Conservation (phyloP, 495 filamentous ascomycete species). For the Annulohypoxylon moriforme region DNA sequence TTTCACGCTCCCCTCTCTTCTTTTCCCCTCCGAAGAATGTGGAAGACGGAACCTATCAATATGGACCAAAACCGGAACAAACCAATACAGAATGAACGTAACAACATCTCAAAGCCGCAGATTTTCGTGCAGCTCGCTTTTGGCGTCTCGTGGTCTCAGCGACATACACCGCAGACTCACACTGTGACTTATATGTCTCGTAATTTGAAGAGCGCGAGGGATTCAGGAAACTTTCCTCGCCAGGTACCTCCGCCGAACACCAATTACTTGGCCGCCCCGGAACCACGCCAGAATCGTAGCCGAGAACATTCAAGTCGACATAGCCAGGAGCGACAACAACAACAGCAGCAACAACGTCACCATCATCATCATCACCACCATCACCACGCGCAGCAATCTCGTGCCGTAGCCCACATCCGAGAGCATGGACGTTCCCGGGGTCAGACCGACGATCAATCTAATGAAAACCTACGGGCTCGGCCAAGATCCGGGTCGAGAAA, state of each 20-base stretch:
- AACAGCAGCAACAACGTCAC: slow-evolving; percentile 40
- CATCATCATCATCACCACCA: background rate
- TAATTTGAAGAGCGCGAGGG: slow-evolving; percentile 51
- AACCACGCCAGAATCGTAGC: slow-evolving; percentile 44
- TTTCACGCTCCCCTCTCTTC: slow-evolving; percentile 11
- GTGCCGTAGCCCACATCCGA: slow-evolving; percentile 27
- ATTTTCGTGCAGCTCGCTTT: slow-evolving; percentile 61
- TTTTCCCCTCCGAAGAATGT: slow-evolving; percentile 28
- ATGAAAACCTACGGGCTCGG: slow-evolving; percentile 37
- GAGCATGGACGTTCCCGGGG: slow-evolving; percentile 34
- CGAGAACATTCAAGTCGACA: slow-evolving; percentile 42
- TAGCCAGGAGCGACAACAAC: slow-evolving; percentile 32
- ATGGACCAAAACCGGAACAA: slow-evolving; percentile 47
- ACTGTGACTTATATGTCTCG: slow-evolving; percentile 58
- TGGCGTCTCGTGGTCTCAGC: slow-evolving; percentile 56
- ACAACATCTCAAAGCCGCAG: slow-evolving; percentile 49
- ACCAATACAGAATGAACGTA: slow-evolving; percentile 40
- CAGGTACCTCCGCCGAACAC: slow-evolving; percentile 57
- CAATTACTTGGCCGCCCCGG: slow-evolving; percentile 54
- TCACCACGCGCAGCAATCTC: slow-evolving; percentile 49
- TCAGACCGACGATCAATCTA: slow-evolving; percentile 27
- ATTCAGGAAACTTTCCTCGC: slow-evolving; percentile 53
- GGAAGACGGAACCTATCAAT: slow-evolving; percentile 43
- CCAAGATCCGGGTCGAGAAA: slow-evolving; percentile 45
- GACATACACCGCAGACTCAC: slow-evolving; percentile 53